Base-by-base conservation (phyloP, 179 eudicot species). In the Patellifolia procumbens region DNA sequence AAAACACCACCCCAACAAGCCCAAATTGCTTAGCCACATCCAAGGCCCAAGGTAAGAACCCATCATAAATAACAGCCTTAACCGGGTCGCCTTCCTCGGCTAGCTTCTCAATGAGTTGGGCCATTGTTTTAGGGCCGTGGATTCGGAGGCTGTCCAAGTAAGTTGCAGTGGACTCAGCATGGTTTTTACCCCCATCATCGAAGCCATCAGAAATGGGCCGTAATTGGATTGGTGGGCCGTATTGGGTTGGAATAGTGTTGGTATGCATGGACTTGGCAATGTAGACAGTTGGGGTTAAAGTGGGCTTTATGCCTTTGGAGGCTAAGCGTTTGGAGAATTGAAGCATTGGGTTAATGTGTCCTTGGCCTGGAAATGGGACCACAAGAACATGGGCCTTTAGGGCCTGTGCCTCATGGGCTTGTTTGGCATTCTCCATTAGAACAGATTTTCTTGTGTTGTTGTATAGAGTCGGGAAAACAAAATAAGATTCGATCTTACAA, bases 341-440 rank as follows among this genome's bases (percentile, higher is more conserved):
- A 48, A 86, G 80, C 80, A 80, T 63, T 42, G 89, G 89, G 74
- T 86, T 86, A 22, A 86, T 86, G 68, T 86, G 89, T 59, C 89
- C 87, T 82, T 86, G 89, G 64, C 74, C 83, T 5, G 85, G 87
- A 26, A 63, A 86, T 3, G 89, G 81, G 31, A 81, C 81, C 29
- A 81, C 78, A 34, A 81, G 26, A 42, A 81, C 84, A 64, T 78
- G 84, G 55, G 49, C 75, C 7, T 78, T 69, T n/a, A n/a, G n/a
- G n/a, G n/a, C n/a, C n/a, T n/a, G n/a, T n/a, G n/a, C n/a, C n/a
- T n/a, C n/a, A 46, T 69, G 31, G 71, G 52, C 0, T 34, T 48
- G 19, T 13, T 74, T 63, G 5, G n/a, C 1, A 6, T 67, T 43
- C 60, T 67, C 78, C 82, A 73, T 37, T n/a, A n/a, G n/a, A n/a